Percentiles rank a stretch among this genome's conserved stretches.
These are phyloP conservation scores for Mercurialis annua DNA, from an alignment of 345 rosid species.

Conservation along the genomic window DNA sequence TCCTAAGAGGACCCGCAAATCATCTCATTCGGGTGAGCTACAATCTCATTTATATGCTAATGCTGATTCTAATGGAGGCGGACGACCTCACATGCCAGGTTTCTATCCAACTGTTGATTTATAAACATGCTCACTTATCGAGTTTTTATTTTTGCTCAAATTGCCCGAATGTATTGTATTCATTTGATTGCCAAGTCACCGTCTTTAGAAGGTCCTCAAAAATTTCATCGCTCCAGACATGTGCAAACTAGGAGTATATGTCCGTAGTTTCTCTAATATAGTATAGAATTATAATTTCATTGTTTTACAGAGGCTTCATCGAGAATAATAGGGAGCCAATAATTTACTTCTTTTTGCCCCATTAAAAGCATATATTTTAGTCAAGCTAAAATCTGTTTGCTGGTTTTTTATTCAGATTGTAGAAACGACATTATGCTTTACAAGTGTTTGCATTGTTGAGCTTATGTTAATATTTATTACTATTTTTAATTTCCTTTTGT, in stretches of 20 bases:
- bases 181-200: slow-evolving; percentile 18
- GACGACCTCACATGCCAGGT: slow-evolving; percentile 42
- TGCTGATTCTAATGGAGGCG: slow-evolving; percentile 63
- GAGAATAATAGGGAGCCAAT: slow-evolving; percentile 28
- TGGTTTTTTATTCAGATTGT: no score
- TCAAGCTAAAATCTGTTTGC: no score
- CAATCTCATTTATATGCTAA: slow-evolving; percentile 48
- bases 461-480: no score
- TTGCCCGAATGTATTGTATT: slow-evolving; percentile 7
- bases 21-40: slow-evolving; percentile 71
- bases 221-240: background rate
- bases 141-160: slow-evolving; percentile 7
- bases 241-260: slow-evolving; percentile 7
- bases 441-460: no score
- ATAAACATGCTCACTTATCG: slow-evolving; percentile 18
- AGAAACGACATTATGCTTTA: no score
- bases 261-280: slow-evolving; percentile 5
- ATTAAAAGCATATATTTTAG: slow-evolving; percentile 7
- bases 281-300: slow-evolving; percentile 34
- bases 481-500: no score
- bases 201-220: slow-evolving; percentile 3
- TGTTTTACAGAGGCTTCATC: slow-evolving; percentile 26
- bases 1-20: slow-evolving; percentile 58
- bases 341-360: slow-evolving; percentile 12
- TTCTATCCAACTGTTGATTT: slow-evolving; percentile 43